A percentile compares a stretch with the other conserved stretches of the same genome.
Conservation (phyloP, 2,329 filamentous ascomycete genomes). For the Curvularia hawaiiensis region DNA sequence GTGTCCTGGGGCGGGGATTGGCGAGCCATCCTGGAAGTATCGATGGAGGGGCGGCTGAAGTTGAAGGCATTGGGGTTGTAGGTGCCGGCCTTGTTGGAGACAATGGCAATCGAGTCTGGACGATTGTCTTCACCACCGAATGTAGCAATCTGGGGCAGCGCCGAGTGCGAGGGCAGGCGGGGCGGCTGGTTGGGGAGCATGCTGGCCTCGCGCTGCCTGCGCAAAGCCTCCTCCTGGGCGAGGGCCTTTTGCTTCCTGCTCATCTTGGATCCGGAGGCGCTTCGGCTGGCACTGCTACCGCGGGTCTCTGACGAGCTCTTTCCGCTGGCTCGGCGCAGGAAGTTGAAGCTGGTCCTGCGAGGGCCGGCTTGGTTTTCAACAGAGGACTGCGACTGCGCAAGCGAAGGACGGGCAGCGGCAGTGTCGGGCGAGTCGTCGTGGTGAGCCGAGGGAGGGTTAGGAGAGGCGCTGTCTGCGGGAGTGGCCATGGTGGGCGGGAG, state of each 20-base stretch:
- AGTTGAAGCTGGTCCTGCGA: constrained; percentile 44
- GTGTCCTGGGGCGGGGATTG: constrained; percentile 57
- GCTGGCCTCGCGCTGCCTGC: constrained; percentile 61
- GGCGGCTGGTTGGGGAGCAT: constrained; percentile 64
- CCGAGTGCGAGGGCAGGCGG: constrained; percentile 57
- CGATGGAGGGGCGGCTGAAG: constrained; percentile 46
- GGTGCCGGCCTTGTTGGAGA: constrained; percentile 61
- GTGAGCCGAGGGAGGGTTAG: constrained; percentile 15
- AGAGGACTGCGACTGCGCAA: constrained; percentile 23
- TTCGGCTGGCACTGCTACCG: constrained; percentile 27
- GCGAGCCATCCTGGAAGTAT: constrained; percentile 47
- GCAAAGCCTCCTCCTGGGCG: constrained; percentile 57
- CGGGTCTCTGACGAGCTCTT: constrained; percentile 29
- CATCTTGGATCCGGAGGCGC: constrained; percentile 46
- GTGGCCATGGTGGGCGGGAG: constrained; percentile 35
- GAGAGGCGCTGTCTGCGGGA: constrained; percentile 27
- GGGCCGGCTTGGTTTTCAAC: constrained; percentile 25
- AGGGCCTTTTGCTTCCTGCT: constrained; percentile 64
- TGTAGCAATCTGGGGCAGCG: constrained; percentile 58
- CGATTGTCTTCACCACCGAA: constrained; percentile 68
- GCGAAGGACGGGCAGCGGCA: constrained; percentile 21
- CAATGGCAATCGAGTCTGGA: constrained; percentile 66
- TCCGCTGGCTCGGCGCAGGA: constrained; percentile 44
- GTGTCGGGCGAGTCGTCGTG: constrained; percentile 39
- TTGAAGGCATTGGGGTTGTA: constrained; percentile 36